These are phyloP conservation scores for Daucus carota DNA, from an alignment of 129 eudicot species.

Conservation along the genomic window DNA sequence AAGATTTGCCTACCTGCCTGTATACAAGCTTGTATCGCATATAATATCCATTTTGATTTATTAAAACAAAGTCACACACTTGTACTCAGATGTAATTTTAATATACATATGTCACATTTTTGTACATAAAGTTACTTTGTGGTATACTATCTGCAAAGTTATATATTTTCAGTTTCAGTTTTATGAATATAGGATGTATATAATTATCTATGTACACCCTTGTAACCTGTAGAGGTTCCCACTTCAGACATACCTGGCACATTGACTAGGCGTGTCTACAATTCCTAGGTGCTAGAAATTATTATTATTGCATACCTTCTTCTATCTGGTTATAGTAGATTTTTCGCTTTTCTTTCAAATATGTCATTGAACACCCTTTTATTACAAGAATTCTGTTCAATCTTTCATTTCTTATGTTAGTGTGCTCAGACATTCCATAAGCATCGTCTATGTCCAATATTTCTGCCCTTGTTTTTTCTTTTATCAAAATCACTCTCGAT, in stretches of 20 bases:
- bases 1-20: background rate
- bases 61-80: background rate
- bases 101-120: background rate
- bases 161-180: background rate
- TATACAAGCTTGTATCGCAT: background rate
- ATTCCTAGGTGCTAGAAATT: background rate
- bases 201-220: background rate
- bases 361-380: background rate
- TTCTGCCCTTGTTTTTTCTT: background rate
- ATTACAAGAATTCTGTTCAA: background rate
- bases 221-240: background rate
- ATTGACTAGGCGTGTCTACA: background rate
- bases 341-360: background rate
- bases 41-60: background rate
- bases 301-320: background rate
- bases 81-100: background rate
- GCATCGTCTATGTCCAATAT: background rate
- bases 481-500: background rate
- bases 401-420: background rate
- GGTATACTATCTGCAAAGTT: background rate
- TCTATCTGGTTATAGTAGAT: background rate
- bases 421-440: background rate
- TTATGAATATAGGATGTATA: background rate
- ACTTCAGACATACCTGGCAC: background rate
- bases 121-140: background rate